Conservation (phyloP, 495 filamentous ascomycete species). For the Lentithecium fluviatile region DNA sequence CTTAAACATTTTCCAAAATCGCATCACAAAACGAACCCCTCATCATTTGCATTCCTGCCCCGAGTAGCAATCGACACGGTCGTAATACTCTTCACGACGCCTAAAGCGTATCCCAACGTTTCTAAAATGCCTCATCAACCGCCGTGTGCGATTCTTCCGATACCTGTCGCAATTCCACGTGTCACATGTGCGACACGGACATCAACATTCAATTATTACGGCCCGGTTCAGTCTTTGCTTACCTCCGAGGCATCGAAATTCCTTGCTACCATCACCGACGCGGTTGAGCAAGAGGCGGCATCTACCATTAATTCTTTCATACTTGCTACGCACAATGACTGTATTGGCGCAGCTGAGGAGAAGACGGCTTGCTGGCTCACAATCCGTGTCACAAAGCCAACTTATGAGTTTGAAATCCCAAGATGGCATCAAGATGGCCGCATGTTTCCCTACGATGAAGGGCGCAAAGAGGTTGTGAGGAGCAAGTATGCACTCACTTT, state of each 20-base stretch:
- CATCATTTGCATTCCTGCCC: too few species aligned
- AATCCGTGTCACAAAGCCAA: conserved; percentile 1
- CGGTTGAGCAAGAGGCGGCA: neutral
- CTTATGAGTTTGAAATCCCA: neutral
- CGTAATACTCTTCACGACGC: too few species aligned
- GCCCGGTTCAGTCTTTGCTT: neutral
- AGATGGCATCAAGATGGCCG: conserved; percentile 13
- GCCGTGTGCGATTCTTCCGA: neutral
- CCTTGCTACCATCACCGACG: neutral
- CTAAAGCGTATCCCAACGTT: too few species aligned
- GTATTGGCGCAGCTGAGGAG: neutral
- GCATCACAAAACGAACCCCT: too few species aligned
- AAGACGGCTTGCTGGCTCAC: conserved; percentile 2
- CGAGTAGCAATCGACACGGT: too few species aligned
- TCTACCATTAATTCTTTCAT: neutral
- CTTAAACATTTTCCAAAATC: too few species aligned
- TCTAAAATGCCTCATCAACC: too few species aligned
- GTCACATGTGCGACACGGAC: neutral
- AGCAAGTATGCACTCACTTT: conserved; percentile 10
- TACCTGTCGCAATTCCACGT: neutral
- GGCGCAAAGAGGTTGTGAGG: neutral
- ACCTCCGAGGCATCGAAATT: neutral
- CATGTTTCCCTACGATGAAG: neutral
- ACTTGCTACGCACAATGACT: neutral
- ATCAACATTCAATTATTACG: neutral